phyloP scores from a whole-genome alignment of 495 filamentous ascomycete genomes.

The Neurospora hispaniola region DNA sequence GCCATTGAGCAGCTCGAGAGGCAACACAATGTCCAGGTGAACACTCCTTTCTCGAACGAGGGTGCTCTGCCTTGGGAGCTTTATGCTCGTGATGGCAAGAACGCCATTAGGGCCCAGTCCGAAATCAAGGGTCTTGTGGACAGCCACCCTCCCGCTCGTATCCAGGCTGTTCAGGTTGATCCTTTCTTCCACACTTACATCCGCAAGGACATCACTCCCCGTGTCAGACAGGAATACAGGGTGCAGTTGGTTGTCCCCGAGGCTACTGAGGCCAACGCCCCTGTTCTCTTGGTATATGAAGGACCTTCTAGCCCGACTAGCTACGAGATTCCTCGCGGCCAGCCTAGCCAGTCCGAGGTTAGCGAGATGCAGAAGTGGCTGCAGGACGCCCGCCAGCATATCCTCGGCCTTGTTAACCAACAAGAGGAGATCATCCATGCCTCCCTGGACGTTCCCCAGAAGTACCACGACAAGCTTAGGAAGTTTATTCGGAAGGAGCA shows the following conservation, averaged over 20 bases:
- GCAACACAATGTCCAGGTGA: constrained; percentile 68
- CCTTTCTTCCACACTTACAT: constrained; percentile 80
- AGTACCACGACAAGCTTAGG: constrained; percentile 67
- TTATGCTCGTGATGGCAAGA: constrained; percentile 75
- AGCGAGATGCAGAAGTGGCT: constrained; percentile 46
- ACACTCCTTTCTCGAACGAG: constrained; percentile 50
- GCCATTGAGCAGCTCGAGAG: constrained; percentile 71
- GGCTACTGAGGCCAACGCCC: constrained; percentile 41
- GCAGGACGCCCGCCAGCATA: constrained; percentile 58
- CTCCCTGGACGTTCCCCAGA: constrained; percentile 59
- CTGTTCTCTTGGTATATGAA: constrained; percentile 82
- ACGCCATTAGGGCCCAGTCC: constrained; percentile 63
- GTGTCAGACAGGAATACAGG: constrained; percentile 60
- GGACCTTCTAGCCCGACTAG: constrained; percentile 44
- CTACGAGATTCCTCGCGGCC: constrained; percentile 54
- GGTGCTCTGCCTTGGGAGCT: constrained; percentile 72
- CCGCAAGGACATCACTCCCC: constrained; percentile 48
- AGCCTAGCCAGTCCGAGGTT: constrained; percentile 30
- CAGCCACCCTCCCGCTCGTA: constrained; percentile 66
- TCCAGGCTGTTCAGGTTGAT: constrained; percentile 61
- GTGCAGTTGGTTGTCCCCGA: constrained; percentile 72
- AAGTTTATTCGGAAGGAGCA: constrained; percentile 72
- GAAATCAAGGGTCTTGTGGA: constrained; percentile 74
- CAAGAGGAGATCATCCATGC: constrained; percentile 58
- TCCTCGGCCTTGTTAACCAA: constrained; percentile 56